Conservation (phyloP, 805 yeast species). For the Candida silvicultrix region DNA sequence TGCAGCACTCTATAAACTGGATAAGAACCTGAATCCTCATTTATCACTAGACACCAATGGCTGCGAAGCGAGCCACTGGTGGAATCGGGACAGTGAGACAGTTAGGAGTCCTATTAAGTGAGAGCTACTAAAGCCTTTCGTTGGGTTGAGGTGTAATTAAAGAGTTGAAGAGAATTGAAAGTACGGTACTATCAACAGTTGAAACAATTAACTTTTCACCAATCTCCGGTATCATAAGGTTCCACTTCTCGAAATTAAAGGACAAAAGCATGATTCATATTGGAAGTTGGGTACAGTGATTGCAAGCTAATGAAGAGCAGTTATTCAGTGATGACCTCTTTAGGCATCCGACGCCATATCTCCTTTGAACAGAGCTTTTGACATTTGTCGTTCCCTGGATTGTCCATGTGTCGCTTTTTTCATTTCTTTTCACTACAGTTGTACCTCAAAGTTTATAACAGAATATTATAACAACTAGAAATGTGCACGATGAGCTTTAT, state of each 20-base stretch:
- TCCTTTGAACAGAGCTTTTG: neutral
- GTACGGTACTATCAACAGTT: neutral
- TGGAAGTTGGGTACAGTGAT: neutral
- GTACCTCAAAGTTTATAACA: neutral
- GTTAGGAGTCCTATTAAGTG: neutral
- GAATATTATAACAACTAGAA: neutral
- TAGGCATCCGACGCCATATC: neutral
- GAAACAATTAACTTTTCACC: neutral
- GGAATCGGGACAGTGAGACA: neutral
- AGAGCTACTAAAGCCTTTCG: neutral
- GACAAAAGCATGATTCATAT: neutral
- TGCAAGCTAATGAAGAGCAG: too few relatives aligned
- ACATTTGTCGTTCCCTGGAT: neutral
- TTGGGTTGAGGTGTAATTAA: neutral
- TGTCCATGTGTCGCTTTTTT: neutral
- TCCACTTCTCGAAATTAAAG: neutral
- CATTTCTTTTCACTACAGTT: too few relatives aligned
- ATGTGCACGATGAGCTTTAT: neutral
- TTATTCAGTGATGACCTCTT: neutral
- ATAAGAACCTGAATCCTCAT: neutral
- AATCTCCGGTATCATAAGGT: neutral
- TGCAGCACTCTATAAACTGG: neutral
- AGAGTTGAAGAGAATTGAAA: neutral
- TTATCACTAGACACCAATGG: neutral
- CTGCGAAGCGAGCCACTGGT: neutral